Evolutionary conservation across 2,329 filamentous ascomycete genomes (phyloP), one percentile per base, ranked within the genome.

Genomic region (Helicocarpus griseus): DNA sequence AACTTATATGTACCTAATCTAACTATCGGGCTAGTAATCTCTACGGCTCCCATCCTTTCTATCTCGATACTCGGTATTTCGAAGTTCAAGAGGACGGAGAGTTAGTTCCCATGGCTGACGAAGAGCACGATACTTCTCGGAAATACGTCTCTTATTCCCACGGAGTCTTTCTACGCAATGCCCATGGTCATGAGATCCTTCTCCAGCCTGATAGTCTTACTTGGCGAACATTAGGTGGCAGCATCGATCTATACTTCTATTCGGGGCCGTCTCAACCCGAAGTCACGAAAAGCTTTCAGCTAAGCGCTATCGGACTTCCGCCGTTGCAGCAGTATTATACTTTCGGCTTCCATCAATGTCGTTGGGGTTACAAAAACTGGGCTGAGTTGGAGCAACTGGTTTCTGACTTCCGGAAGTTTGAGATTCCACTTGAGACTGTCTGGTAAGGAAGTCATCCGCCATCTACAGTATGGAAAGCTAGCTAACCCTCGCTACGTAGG

Each of bases 301-400:
- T 71, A 52, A 82, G 78, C 49, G 78, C 83, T 1, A 73, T 84
- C 48, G 87, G 87, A 0, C 70, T 87, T 4, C 87, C 87, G 1
- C 82, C 82, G 0, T 83, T 91, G 80, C 85, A 90, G 62, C 83
- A 86, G 58, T 93, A 93, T 69, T 91, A 81, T 75, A 81, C 83
- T 0, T 81, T 94, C 54, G 89, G 89, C 0, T 91, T 78, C 63
- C 88, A 94, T 57, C 87, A 94, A 64, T 91, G 87, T 60, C 78
- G 86, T 53, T 93, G 87, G 82, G 88, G 87, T 0, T 93, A 93
- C 64, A 71, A 77, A 36, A 88, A 87, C 60, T 89, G 85, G 81
- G 78, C 79, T 1, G 75, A 80, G 26, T 62, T 88, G 2, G 77
- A 84, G 56, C 78, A 78, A 56, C 73, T 80, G 9, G 71, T 79